Percentiles rank a stretch among this genome's conserved stretches.
Evolutionary conservation across 345 rosid species (phyloP).

Genomic region (Cardamine resedifolia): DNA sequence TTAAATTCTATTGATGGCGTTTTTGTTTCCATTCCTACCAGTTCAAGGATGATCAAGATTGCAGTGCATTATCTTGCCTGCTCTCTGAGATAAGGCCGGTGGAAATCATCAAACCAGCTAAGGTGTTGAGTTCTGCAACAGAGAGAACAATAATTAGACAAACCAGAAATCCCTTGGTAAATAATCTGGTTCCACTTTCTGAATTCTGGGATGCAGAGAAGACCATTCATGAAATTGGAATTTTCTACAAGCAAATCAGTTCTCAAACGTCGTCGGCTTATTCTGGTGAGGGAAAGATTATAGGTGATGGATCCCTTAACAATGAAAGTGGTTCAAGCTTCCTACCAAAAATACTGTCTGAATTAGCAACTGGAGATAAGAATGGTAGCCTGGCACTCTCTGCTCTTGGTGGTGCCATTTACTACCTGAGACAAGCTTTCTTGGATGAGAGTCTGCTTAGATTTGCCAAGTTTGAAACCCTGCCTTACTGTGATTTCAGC

Average conservation of each 20-base stretch:
- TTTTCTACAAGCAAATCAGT: constrained; percentile 45
- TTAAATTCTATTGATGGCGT: constrained; percentile 9
- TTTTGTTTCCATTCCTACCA: constrained; percentile 37
- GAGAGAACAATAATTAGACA: constrained; percentile 75
- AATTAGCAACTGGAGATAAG: constrained; percentile 55
- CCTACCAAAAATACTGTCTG: constrained; percentile 60
- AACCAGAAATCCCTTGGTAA: constrained; percentile 84
- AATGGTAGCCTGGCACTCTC: constrained; percentile 72
- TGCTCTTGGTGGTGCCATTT: constrained; percentile 93
- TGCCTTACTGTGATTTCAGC: constrained; percentile 63
- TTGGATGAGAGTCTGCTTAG: constrained; percentile 86
- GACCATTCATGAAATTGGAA: constrained; percentile 63
- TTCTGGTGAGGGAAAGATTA: constrained; percentile 38
- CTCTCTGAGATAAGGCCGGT: constrained; percentile 90
- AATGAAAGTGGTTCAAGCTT: constrained; percentile 34
- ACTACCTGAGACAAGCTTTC: constrained; percentile 86
- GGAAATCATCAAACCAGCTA: constrained; percentile 87
- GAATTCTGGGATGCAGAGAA: constrained; percentile 93
- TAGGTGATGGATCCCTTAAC: constrained; percentile 19
- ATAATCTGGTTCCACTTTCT: constrained; percentile 66
- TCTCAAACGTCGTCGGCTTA: constrained; percentile 44
- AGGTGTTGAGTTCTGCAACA: constrained; percentile 64
- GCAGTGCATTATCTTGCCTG: constrained; percentile 71
- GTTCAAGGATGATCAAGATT: constrained; percentile 83
- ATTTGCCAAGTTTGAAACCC: constrained; percentile 82